Conservation (phyloP, 2,329 filamentous ascomycete species). For the Fusarium camptoceras region DNA sequence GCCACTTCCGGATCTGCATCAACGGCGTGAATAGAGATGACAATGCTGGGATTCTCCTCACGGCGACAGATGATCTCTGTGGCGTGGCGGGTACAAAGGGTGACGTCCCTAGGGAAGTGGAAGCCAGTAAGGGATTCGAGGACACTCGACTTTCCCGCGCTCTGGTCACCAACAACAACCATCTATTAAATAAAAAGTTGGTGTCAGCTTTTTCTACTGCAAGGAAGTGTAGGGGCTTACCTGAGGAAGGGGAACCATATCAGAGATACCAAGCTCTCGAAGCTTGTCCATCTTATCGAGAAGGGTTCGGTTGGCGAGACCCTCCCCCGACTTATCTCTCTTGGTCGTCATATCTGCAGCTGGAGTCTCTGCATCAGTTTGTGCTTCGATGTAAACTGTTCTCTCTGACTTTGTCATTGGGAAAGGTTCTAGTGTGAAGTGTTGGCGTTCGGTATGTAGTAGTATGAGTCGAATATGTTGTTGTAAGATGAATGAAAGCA, state of each 20-base stretch:
- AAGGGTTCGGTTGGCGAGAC: constrained; percentile 25
- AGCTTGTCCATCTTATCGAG: constrained; percentile 57
- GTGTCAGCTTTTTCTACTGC: too few relatives aligned
- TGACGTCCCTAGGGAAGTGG: constrained; percentile 58
- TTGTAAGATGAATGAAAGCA: too few relatives aligned
- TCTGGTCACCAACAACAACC: constrained; percentile 86
- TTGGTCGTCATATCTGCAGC: too few relatives aligned
- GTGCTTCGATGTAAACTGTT: background rate
- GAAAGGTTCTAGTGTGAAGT: background rate
- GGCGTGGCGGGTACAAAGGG: constrained; percentile 62
- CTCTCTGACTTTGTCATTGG: background rate
- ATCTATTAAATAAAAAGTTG: too few relatives aligned
- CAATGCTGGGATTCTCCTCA: constrained; percentile 49
- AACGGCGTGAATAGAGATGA: constrained; percentile 54
- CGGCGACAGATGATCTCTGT: constrained; percentile 61
- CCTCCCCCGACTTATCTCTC: too few relatives aligned
- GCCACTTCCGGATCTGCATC: constrained; percentile 28
- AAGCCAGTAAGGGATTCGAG: constrained; percentile 72
- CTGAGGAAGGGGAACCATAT: constrained; percentile 59
- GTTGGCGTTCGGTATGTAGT: background rate
- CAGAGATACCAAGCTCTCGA: constrained; percentile 55
- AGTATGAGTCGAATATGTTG: background rate
- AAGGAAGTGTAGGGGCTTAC: constrained; percentile 54
- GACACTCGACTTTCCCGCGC: constrained; percentile 87
- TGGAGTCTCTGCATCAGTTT: too few relatives aligned